Conservation (phyloP, 768 basidiomycete genomes). For the Auricularia heimuer region DNA sequence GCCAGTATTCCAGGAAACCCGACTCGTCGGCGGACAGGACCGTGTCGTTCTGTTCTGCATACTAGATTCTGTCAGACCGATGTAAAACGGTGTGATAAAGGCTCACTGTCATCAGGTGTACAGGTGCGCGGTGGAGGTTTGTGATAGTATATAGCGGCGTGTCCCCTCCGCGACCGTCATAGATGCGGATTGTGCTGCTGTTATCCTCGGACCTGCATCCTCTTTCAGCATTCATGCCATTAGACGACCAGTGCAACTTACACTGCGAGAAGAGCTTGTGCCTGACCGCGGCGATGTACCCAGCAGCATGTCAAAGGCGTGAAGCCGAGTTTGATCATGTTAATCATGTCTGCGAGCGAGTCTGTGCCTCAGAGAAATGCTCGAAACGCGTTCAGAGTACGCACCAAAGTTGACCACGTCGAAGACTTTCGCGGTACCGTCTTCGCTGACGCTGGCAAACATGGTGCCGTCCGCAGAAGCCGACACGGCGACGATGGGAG, state of each 20-base stretch:
- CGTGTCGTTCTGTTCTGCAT: constrained; percentile 80
- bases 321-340: constrained; percentile 86
- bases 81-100: neutral
- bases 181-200: constrained; percentile 71
- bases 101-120: constrained; percentile 83
- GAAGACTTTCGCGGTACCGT: constrained; percentile 89
- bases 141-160: constrained; percentile 67
- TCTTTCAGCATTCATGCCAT: neutral
- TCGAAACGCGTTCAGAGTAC: constrained; percentile 17
- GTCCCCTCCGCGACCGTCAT: constrained; percentile 84
- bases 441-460: constrained; percentile 86
- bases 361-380: neutral
- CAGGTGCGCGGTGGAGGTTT: constrained; percentile 75
- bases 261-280: constrained; percentile 82
- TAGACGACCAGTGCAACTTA: constrained; percentile 27
- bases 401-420: constrained; percentile 96
- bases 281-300: constrained; percentile 86
- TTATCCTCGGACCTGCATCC: constrained; percentile 61
- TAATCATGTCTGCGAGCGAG: constrained; percentile 80
- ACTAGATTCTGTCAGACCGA: constrained; percentile 37
- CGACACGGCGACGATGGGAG: constrained; percentile 67
- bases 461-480: constrained; percentile 87
- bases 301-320: constrained; percentile 86
- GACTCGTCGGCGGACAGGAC: constrained; percentile 92
- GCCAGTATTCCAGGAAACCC: constrained; percentile 96